These are phyloP conservation scores for Setaria viridis DNA, from an alignment of 202 grass and related monocot species.

Conservation along the genomic window DNA sequence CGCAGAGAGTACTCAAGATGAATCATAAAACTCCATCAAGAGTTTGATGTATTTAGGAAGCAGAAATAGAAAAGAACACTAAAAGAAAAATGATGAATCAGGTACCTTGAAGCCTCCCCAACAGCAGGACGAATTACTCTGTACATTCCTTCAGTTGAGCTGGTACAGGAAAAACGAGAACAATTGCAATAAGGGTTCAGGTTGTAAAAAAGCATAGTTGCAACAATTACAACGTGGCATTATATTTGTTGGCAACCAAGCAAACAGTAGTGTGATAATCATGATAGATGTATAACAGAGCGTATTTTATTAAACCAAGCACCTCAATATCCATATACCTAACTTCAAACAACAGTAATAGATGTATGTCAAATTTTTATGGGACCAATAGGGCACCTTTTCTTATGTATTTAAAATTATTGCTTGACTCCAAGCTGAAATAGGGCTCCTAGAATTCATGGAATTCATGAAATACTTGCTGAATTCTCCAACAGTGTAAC, in stretches of 20 bases:
- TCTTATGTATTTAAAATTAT: conserved; percentile 8
- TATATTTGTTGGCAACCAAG: conserved; percentile 18
- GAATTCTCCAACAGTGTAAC: background rate
- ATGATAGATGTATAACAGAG: background rate
- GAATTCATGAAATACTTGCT: conserved; percentile 17
- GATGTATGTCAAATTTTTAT: conserved; percentile 33
- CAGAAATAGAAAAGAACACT: background rate
- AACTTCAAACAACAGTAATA: conserved; percentile 11
- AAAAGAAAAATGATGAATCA: conserved; percentile 20
- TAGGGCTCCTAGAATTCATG: conserved; percentile 17
- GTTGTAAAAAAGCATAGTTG: conserved; percentile 7
- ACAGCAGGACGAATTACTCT: conserved; percentile 89
- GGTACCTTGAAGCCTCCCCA: conserved; percentile 90
- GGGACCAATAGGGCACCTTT: background rate
- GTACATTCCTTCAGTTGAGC: conserved; percentile 77
- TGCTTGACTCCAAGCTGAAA: background rate
- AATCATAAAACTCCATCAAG: conserved; percentile 14
- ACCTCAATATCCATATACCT: conserved; percentile 18
- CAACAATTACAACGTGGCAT: background rate
- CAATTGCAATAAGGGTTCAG: conserved; percentile 18
- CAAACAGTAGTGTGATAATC: background rate
- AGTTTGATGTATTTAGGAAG: conserved; percentile 30
- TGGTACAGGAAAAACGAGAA: conserved; percentile 47
- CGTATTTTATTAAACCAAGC: conserved; percentile 5
- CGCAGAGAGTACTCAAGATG: too few species aligned